Evolutionary conservation across 177 flowering plant species (phyloP).

Genomic region (Vitis hybrid): DNA sequence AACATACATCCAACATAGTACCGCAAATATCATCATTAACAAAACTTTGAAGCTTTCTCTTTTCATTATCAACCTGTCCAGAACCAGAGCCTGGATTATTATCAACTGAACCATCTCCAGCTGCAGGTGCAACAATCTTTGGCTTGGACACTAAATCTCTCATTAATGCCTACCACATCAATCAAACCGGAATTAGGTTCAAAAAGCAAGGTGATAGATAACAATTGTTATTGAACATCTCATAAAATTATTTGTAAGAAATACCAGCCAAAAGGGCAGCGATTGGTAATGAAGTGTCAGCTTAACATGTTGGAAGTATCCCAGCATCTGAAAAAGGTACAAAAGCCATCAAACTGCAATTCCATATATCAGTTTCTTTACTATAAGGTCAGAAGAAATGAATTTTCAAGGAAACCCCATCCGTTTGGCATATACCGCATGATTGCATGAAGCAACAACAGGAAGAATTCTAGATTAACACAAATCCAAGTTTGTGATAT

Average conservation of each 20-base stretch:
- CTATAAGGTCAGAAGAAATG: too few relatives aligned
- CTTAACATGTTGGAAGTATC: constrained; percentile 77
- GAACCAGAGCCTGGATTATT: constrained; percentile 27
- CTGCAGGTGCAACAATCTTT: constrained; percentile 44
- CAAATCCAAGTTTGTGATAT: too few relatives aligned
- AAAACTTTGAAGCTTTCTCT: constrained; percentile 42
- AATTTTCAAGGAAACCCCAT: too few relatives aligned
- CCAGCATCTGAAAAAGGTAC: constrained; percentile 77
- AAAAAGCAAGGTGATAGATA: neutral
- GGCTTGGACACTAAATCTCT: constrained; percentile 74
- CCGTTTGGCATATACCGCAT: too few relatives aligned
- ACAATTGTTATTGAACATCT: neutral
- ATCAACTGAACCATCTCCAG: constrained; percentile 36
- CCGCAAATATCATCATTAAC: constrained; percentile 70
- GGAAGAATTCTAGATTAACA: too few relatives aligned
- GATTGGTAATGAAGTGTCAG: constrained; percentile 78
- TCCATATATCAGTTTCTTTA: too few relatives aligned
- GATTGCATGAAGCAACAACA: too few relatives aligned
- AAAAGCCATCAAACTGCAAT: neutral
- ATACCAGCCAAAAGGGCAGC: constrained; percentile 88
- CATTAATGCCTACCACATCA: constrained; percentile 57
- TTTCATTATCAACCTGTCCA: constrained; percentile 54
- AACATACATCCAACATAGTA: constrained; percentile 66
- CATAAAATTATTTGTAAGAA: neutral
- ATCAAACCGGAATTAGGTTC: constrained; percentile 8